Evolutionary conservation across 305 asterid species (phyloP), one percentile per base, ranked within the genome.

Genomic region (Rubia tinctorum): DNA sequence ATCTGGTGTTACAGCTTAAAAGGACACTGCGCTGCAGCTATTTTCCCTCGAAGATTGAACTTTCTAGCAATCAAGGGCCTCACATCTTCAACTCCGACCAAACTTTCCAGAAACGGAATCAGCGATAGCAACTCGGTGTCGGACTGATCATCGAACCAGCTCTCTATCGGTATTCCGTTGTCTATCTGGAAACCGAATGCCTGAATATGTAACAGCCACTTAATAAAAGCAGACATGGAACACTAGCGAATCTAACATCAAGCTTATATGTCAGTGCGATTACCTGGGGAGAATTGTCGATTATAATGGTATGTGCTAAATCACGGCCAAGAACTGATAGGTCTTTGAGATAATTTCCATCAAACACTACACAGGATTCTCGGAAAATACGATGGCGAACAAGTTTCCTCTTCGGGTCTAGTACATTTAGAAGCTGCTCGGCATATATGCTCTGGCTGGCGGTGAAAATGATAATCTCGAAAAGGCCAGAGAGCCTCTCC

Each of bases 361-460:
- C 97, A 62, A 95, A 86, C 77, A 84, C 71, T 71, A 95, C 91
- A 77, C 99, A 95, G 5, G 99, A 92, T 56, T 95, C 99, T 15
- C 99, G 98, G 73, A 82, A 95, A 73, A 95, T 91, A 73, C 98
- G 97, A 83, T 95, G 99, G 25, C 99, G 93, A 68, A 95, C 92
- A 53, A 95, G 79, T 81, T 89, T 95, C 83, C 97, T 84, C 85
- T 86, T 91, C 10, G 99, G 99, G 71, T 95, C 99, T 51, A 95
- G 83, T 75, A 95, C 91, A 78, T 95, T 92, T 66, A 92, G 82
- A 71, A 95, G 97, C 78, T 88, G 90, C 85, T 92, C 94, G 0
- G 99, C 99, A 25, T 95, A 95, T 73, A 95, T 95, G 82, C 99
- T 89, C 85, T 95, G 99, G 82, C 99, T 95, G 71, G 99, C 99